phyloP scores from a whole-genome alignment of 2,329 filamentous ascomycete genomes.

The Venturia oleaginea region DNA sequence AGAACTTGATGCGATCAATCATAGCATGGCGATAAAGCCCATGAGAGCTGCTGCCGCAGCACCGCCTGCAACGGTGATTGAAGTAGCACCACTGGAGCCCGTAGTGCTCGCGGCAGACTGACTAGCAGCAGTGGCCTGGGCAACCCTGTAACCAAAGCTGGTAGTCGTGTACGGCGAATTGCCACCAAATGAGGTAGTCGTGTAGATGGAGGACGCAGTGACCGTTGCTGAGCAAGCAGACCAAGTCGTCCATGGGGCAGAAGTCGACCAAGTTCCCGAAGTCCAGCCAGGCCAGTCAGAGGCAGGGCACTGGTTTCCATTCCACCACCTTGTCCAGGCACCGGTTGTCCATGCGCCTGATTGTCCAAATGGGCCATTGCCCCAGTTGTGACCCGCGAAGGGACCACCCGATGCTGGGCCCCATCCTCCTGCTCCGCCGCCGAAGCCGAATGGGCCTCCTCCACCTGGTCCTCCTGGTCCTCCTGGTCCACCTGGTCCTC shows the following conservation, averaged over 20 bases:
- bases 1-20: background rate
- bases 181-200: slow-evolving; percentile 7
- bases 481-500: slow-evolving; percentile 8
- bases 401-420: slow-evolving; percentile 1
- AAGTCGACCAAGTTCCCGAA: slow-evolving; percentile 13
- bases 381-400: background rate
- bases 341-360: slow-evolving; percentile 15
- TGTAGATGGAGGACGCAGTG: slow-evolving; percentile 14
- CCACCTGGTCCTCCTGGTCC: slow-evolving; percentile 2
- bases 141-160: slow-evolving; percentile 15
- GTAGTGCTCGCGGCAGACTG: background rate
- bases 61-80: slow-evolving; percentile 7
- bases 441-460: background rate
- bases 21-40: background rate
- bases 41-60: slow-evolving; percentile 5
- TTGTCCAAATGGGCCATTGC: slow-evolving; percentile 9
- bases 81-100: background rate
- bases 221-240: slow-evolving; percentile 13
- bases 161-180: slow-evolving; percentile 9
- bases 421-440: slow-evolving; percentile 14
- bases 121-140: slow-evolving; percentile 4
- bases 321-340: slow-evolving; percentile 15
- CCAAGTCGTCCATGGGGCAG: slow-evolving; percentile 15
- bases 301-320: slow-evolving; percentile 11
- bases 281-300: slow-evolving; percentile 16